These are phyloP conservation scores for Sphagnum contortum DNA, from an alignment of 225 moss, liverwort and hornwort genomes.

Conservation along the genomic window DNA sequence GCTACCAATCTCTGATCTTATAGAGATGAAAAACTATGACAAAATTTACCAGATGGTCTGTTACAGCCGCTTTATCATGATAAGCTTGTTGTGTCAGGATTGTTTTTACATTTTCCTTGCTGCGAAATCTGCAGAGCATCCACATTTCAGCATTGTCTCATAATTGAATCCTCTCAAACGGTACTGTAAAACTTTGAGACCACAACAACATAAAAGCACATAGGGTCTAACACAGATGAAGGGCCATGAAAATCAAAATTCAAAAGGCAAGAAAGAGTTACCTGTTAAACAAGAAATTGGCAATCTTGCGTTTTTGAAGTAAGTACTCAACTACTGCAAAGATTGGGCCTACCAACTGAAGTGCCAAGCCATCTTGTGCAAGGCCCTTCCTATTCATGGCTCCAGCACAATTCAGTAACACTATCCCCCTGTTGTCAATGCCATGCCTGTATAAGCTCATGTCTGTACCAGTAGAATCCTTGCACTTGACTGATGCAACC, in stretches of 20 bases:
- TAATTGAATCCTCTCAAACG: too few species aligned
- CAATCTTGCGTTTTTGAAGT: constrained; percentile 62
- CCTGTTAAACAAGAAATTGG: constrained; percentile 86
- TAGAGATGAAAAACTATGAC: too few species aligned
- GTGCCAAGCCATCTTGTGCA: constrained; percentile 79
- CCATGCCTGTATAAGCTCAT: too few species aligned
- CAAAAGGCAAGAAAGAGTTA: constrained; percentile 7
- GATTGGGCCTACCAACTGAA: constrained; percentile 77
- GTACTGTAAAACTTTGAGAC: too few species aligned
- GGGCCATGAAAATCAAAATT: too few species aligned
- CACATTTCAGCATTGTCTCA: too few species aligned
- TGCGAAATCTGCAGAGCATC: constrained; percentile 57
- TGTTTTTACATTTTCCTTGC: constrained; percentile 85
- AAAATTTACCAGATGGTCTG: constrained; percentile 65
- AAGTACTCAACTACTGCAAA: constrained; percentile 85
- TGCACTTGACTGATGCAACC: too few species aligned
- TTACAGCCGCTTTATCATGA: constrained; percentile 72
- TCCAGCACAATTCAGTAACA: constrained; percentile 93
- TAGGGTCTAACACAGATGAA: too few species aligned
- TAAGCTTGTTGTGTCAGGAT: constrained; percentile 96
- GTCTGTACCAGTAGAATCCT: too few species aligned
- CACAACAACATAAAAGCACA: too few species aligned
- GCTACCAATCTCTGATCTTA: too few species aligned
- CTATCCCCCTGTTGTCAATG: constrained; percentile 52
- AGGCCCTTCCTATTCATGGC: constrained; percentile 99